phyloP scores from a whole-genome alignment of 2,329 filamentous ascomycete species.

The Trichoderma sp. region DNA sequence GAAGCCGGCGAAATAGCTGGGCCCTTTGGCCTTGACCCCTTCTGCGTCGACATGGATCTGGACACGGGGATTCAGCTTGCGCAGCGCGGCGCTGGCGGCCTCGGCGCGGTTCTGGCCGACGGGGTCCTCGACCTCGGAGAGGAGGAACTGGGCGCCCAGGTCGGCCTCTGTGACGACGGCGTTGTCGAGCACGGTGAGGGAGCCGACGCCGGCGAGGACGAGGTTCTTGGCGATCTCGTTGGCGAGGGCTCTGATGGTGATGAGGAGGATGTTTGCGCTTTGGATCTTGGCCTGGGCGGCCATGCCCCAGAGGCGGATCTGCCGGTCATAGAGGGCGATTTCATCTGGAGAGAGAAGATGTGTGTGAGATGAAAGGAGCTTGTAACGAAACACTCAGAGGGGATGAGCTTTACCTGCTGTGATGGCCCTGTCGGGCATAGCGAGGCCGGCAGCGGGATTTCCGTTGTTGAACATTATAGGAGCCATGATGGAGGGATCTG shows the following conservation, averaged over 20 bases:
- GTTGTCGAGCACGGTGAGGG: slow-evolving; percentile 83
- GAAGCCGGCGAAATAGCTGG: slow-evolving; percentile 74
- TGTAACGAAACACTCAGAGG: neutral
- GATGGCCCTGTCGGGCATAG: slow-evolving; percentile 28
- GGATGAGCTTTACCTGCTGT: slow-evolving; percentile 34
- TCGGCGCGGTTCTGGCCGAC: slow-evolving; percentile 82
- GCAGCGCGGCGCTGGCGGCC: slow-evolving; percentile 73
- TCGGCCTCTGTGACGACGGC: slow-evolving; percentile 74
- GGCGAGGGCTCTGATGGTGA: slow-evolving; percentile 82
- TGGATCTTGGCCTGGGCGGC: slow-evolving; percentile 92
- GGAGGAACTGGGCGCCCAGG: slow-evolving; percentile 78
- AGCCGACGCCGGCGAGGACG: slow-evolving; percentile 87
- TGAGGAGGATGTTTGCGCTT: slow-evolving; percentile 82
- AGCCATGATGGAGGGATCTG: slow-evolving; percentile 32
- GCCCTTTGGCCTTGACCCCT: slow-evolving; percentile 64
- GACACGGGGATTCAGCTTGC: slow-evolving; percentile 87
- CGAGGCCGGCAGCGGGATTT: slow-evolving; percentile 23
- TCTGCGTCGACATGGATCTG: slow-evolving; percentile 67
- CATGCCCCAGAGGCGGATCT: slow-evolving; percentile 96
- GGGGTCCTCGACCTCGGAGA: slow-evolving; percentile 59
- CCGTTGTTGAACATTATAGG: slow-evolving; percentile 35
- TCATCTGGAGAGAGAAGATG: slow-evolving; percentile 62
- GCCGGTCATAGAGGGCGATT: slow-evolving; percentile 93
- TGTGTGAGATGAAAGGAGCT: neutral
- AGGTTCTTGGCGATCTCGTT: slow-evolving; percentile 98